Evolutionary conservation across 2,329 filamentous ascomycete species (phyloP), one percentile per base, ranked within the genome.

Genomic region (Fusarium agapanthi): DNA sequence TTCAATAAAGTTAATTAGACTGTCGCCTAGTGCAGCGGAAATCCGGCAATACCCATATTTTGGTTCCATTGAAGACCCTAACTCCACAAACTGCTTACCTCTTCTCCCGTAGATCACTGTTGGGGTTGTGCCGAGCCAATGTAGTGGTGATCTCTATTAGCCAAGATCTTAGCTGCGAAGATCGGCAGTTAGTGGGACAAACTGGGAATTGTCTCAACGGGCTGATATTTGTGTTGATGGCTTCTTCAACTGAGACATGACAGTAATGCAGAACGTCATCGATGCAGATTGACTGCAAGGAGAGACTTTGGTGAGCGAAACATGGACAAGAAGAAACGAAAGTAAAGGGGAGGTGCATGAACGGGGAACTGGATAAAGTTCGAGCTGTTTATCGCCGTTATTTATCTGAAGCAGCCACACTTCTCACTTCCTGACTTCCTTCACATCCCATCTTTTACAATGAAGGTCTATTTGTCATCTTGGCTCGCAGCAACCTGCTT

Each of bases 291-390:
- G 9, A 3, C 53, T 55, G 22, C 5, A 44, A 44, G 16, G 15
- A 20, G 53, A 12, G 1, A 2, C 0, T 9, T 24, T 26, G 3
- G 2, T 14, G 3, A 15, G 1, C 3, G 0, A 26, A 24, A 24
- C 16, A 56, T 16, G 12, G 28, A 34, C n/a, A 54, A 28, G 18
- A 40, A n/a, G 8, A 40, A 16, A 22, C 16, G 7, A 44, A 15
- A 26, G 22, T 16, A 15, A 22, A n/a, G 1, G 4, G 6, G 18
- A 15, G 34, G 14, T 13, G 24, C 14, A 40, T 18, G 22, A 22
- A 6, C 4, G 26, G n/a, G 24, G 0, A 9, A 5, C 0, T 3
- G 0, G 3, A 37, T 18, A 40, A 13, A 41, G 6, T 1, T 22
- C 15, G 30, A 22, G 6, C 3, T 38, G 4, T 12, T 24, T 47